Evolutionary conservation across 2,329 filamentous ascomycete genomes (phyloP), one percentile per base, ranked within the genome.

Genomic region (Shiraia bambusicola): DNA sequence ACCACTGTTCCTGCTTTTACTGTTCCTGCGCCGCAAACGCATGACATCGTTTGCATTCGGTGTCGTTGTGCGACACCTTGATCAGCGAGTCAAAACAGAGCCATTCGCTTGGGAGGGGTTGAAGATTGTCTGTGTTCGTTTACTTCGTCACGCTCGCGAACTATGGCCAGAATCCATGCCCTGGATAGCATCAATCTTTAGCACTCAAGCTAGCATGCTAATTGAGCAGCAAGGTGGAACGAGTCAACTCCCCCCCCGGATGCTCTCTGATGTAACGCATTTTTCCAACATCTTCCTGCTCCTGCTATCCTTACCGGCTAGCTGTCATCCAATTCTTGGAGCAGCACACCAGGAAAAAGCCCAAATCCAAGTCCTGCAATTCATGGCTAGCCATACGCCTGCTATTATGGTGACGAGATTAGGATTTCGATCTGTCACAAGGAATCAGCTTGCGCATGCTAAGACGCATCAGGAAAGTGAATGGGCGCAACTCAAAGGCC

Each of bases 401-500:
- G 69, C 78, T 5, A 61, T 84, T 34, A 69, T 73, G 3, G 73
- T 84, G n/a, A 77, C 72, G n/a, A 69, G 75, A 35, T 65, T 70
- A 56, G 82, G 82, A 4, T 84, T 83, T 58, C 72, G 76, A 40
- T 77, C 76, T 19, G 68, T 84, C 12, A 66, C 75, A 25, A 71
- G 72, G 2, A 71, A 80, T n/a, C 81, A 84, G 53, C 65, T 84
- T 10, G 74, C 76, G 5, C 79, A 79, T 40, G 69, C 67, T 30
- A 84, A 84, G 59, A 82, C 79, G 1, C 27, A 52, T 0, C 64
- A 69, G 19, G 82, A 85, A 54, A 73, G 69, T 19, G 71, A 79
- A 44, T 84, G 80, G 74, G 80, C 80, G 2, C 67, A 72, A 31
- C 67, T 83, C 14, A 82, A 84, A 66, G 73, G 79, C 2, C 66